Evolutionary conservation across 2,329 filamentous ascomycete species (phyloP), one percentile per base, ranked within the genome.

Genomic region (Macrophomina pseudophaseolina): DNA sequence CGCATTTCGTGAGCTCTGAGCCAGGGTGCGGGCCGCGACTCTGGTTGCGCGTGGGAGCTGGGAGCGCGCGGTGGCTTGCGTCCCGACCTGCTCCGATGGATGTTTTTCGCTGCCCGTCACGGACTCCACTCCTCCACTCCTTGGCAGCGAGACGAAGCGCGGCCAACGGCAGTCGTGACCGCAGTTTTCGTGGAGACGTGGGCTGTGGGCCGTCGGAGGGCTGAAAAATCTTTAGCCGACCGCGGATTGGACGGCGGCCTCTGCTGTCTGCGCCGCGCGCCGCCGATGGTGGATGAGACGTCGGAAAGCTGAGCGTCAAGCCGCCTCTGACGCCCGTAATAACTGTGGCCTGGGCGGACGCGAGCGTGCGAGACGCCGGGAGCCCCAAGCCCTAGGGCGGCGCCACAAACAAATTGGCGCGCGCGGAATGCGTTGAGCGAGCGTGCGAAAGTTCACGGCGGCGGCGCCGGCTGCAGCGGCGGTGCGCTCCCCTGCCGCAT

Each of bases 221-320:
- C 60, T 64, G 48, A 64, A 64, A 64, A 64, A 16, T 64, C 60
- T 64, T 64, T 64, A 64, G 60, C 60, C 60, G 60, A 53, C 46
- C 60, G 60, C 48, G 40, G 2, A 46, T 46, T 63, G 44, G 59
- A 51, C 32, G 12, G n/a, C 11, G 14, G 60, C 48, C 53, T 48
- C 23, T 23, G 53, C 46, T 64, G 48, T 53, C 60, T 33, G 54
- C 30, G 30, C 48, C 48, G 48, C 48, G 48, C 48, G 18, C 18
- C 35, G 35, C 11, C 7, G 7, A 38, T 38, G 48, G 23, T 40
- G 60, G 48, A 40, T 28, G 58, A 49, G 58, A 48, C 58, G 58
- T 62, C 58, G 58, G 42, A 49, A 38, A 62, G 35, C 44, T 48
- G 58, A 16, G 38, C 23, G 28, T 28, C 11, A 44, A 16, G 35